Conservation (phyloP, 2,329 filamentous ascomycete species). For the Zymoseptoria brevis region DNA sequence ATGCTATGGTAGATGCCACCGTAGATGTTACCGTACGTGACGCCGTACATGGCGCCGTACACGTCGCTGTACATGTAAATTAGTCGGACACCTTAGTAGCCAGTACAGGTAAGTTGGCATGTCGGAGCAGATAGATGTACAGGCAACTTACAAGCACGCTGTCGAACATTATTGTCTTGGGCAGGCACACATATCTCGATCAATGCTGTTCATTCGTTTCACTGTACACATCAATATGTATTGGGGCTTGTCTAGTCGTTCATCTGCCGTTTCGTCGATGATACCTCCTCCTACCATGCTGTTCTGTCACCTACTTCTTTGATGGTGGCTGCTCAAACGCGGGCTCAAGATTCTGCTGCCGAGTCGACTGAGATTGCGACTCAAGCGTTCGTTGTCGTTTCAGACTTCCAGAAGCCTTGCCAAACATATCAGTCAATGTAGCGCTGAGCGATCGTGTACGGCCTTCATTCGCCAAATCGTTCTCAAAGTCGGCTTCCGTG, state of each 20-base stretch:
- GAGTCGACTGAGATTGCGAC: background rate
- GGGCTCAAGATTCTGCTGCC: background rate
- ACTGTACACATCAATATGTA: background rate
- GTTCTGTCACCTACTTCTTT: background rate
- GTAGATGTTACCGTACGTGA: background rate
- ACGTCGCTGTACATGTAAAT: background rate
- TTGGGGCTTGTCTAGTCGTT: background rate
- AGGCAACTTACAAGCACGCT: background rate
- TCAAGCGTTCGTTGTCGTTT: slow-evolving; percentile 10
- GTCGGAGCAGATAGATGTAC: background rate
- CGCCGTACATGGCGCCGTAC: background rate
- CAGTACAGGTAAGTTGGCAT: background rate
- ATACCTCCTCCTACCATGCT: background rate
- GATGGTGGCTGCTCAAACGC: background rate
- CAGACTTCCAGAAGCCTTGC: slow-evolving; percentile 2
- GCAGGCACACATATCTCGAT: background rate
- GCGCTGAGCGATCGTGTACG: slow-evolving; percentile 20
- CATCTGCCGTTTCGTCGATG: background rate
- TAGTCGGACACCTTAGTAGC: background rate
- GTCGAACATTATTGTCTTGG: background rate
- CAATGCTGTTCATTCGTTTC: background rate
- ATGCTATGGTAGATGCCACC: background rate
- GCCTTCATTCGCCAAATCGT: slow-evolving; percentile 13
- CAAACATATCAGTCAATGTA: slow-evolving; percentile 22
- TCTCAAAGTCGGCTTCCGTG: slow-evolving; percentile 17